A percentile compares a stretch with the other conserved stretches of the same genome.
Conservation (phyloP, 257 asterid species). For the Scutellaria barbata region DNA sequence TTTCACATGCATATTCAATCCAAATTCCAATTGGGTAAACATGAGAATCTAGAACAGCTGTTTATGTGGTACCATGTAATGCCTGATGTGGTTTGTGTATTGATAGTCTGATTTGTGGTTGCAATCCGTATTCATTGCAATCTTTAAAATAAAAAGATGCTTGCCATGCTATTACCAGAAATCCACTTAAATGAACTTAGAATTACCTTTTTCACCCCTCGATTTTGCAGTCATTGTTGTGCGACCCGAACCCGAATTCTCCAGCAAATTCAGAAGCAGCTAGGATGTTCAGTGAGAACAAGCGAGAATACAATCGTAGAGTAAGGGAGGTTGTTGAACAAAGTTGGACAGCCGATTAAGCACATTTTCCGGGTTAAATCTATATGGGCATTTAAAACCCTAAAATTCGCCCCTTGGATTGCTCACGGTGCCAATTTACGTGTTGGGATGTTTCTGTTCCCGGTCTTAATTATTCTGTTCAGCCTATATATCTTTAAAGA, state of each 20-base stretch:
- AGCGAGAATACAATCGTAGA: slow-evolving; percentile 79
- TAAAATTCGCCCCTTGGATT: slow-evolving; percentile 30
- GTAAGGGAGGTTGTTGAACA: slow-evolving; percentile 82
- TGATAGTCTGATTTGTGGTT: no score
- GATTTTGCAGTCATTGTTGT: slow-evolving; percentile 67
- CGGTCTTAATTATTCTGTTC: slow-evolving; percentile 27
- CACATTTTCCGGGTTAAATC: neutral
- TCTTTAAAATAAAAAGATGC: no score
- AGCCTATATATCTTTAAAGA: slow-evolving; percentile 36
- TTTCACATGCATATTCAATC: no score
- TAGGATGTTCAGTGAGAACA: slow-evolving; percentile 77
- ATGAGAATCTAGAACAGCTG: no score
- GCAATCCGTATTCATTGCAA: neutral
- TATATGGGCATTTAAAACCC: slow-evolving; percentile 32
- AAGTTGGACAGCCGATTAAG: slow-evolving; percentile 88
- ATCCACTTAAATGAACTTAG: no score
- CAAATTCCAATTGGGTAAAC: no score
- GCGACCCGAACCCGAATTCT: slow-evolving; percentile 90
- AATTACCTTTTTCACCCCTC: no score
- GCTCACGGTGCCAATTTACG: slow-evolving; percentile 28
- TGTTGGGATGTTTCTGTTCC: slow-evolving; percentile 25
- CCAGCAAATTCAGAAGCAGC: slow-evolving; percentile 94
- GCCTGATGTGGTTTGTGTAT: no score
- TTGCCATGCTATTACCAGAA: no score
- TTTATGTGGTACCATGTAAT: no score